phyloP scores from a whole-genome alignment of 2,329 filamentous ascomycete genomes.

The Beauveria pseudobassiana region DNA sequence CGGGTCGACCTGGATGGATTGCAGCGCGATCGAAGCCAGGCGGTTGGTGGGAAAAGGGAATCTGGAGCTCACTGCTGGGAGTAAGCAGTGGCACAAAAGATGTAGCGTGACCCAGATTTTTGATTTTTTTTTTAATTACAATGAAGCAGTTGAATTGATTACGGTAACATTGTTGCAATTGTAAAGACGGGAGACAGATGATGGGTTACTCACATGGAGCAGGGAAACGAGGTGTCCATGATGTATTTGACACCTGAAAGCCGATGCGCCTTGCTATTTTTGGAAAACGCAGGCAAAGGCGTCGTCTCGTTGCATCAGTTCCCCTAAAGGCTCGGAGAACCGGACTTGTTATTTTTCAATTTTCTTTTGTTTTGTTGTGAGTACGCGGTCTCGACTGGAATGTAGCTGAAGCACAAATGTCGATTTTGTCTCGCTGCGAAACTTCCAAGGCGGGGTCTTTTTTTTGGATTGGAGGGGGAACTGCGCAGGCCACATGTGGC shows the following conservation, averaged over 20 bases:
- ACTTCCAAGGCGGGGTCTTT: background rate
- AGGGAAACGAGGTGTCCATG: conserved; percentile 52
- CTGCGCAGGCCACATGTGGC: background rate
- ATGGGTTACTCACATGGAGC: conserved; percentile 46
- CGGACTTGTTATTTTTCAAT: background rate
- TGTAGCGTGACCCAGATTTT: background rate
- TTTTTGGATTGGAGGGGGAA: background rate
- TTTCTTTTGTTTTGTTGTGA: background rate
- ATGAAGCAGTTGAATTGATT: background rate
- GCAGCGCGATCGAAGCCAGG: conserved; percentile 68
- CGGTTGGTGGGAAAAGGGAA: conserved; percentile 80
- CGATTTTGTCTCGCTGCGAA: background rate
- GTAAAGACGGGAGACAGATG: background rate
- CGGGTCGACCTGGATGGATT: conserved; percentile 73
- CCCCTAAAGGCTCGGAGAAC: no score
- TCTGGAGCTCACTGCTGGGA: conserved; percentile 54
- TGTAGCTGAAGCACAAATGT: conserved; percentile 2
- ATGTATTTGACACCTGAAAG: conserved; percentile 17
- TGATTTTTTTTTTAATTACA: background rate
- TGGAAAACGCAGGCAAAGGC: background rate
- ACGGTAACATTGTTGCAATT: no score
- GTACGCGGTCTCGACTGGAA: conserved; percentile 3
- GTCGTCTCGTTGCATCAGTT: background rate
- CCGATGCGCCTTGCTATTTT: background rate
- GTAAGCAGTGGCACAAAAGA: conserved; percentile 6